These are phyloP conservation scores for Penstemon davidsonii DNA, from an alignment of 257 asterid species.

Conservation along the genomic window DNA sequence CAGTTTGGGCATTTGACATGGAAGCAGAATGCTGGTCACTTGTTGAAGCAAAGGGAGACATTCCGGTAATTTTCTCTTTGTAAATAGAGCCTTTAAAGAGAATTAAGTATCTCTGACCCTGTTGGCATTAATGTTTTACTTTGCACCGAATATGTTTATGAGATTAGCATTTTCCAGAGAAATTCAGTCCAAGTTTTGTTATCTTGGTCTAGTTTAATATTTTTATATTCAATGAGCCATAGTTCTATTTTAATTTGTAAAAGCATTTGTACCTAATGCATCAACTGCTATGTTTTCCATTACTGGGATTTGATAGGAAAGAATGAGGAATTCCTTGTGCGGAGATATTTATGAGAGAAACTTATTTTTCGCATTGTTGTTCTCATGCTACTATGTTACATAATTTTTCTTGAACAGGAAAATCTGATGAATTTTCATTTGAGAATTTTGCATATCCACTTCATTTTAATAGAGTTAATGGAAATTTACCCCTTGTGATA, in stretches of 20 bases:
- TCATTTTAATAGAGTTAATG: not conserved
- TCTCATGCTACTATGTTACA: not conserved
- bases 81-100: slow-evolving; percentile 3
- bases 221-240: too few species aligned
- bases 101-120: slow-evolving; percentile 10
- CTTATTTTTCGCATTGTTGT: not conserved
- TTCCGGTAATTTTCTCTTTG: slow-evolving; percentile 66
- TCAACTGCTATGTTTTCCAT: too few species aligned
- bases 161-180: not conserved
- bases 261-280: too few species aligned
- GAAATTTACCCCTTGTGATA: too few species aligned
- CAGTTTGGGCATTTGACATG: slow-evolving; percentile 95
- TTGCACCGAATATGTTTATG: slow-evolving; percentile 19
- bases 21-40: slow-evolving; percentile 96
- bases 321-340: too few species aligned
- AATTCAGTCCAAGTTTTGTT: not conserved
- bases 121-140: slow-evolving; percentile 12
- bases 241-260: too few species aligned
- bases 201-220: slow-evolving; percentile 4
- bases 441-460: not conserved
- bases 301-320: too few species aligned
- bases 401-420: not conserved
- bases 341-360: too few species aligned
- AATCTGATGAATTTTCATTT: not conserved
- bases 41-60: slow-evolving; percentile 89